phyloP scores from a whole-genome alignment of 1,284 basidiomycete genomes.

The Austroboletus niveus region DNA sequence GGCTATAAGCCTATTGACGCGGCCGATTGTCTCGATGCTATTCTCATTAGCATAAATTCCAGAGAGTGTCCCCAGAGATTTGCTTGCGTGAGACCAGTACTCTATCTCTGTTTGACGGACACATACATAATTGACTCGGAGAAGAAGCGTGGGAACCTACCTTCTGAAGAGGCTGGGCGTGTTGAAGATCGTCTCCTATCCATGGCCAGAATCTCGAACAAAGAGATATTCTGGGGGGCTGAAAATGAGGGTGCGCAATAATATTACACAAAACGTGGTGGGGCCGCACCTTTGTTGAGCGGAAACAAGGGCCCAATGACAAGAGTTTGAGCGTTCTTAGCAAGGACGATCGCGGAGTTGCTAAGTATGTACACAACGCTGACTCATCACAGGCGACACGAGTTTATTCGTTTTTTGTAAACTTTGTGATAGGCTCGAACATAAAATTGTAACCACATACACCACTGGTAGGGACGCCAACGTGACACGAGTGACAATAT shows the following conservation, averaged over 20 bases:
- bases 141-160: conserved; percentile 30
- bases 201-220: conserved; percentile 15
- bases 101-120: conserved; percentile 51
- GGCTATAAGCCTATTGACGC: conserved; percentile 67
- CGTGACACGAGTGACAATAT: no score
- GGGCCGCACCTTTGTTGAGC: conserved; percentile 5
- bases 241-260: conserved; percentile 2
- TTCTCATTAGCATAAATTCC: conserved; percentile 49
- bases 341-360: conserved; percentile 24
- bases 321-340: conserved; percentile 12
- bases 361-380: conserved; percentile 1
- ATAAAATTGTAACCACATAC: no score
- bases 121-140: conserved; percentile 8
- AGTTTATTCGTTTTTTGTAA: no score
- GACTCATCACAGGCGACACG: not conserved
- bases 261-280: conserved; percentile 8
- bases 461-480: no score
- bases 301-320: conserved; percentile 1
- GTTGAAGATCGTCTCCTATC: conserved; percentile 31
- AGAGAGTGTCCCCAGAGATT: conserved; percentile 54
- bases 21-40: conserved; percentile 58
- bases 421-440: no score
- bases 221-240: not conserved
- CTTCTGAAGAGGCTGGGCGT: conserved; percentile 36
- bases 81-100: conserved; percentile 65